Percentiles rank a stretch among this genome's conserved stretches.
These are phyloP conservation scores for Monosporascus sp. DNA, from an alignment of 2,329 filamentous ascomycete genomes.

Conservation along the genomic window DNA sequence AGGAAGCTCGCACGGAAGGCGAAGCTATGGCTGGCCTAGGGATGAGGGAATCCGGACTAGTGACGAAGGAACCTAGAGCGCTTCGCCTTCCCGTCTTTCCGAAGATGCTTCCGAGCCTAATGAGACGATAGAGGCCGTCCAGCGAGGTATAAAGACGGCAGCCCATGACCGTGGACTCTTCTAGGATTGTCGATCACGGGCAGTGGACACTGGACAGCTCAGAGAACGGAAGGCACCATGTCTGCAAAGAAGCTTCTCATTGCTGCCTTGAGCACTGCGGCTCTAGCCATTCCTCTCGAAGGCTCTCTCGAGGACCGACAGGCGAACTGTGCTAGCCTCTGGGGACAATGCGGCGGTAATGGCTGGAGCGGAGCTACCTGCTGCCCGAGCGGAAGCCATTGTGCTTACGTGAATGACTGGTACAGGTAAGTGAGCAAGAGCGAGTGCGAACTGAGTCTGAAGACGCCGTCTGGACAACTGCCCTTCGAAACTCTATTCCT, in stretches of 20 bases:
- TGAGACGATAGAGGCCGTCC: too few relatives aligned
- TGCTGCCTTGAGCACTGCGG: slow-evolving; percentile 30
- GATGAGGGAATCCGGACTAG: too few relatives aligned
- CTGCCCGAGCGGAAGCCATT: slow-evolving; percentile 35
- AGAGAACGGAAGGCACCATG: slow-evolving; percentile 14
- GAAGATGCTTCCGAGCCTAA: too few relatives aligned
- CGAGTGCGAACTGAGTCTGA: neutral
- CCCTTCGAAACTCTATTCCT: too few relatives aligned
- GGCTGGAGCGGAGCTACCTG: slow-evolving; percentile 39
- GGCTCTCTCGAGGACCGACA: slow-evolving; percentile 34
- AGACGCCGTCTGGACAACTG: neutral
- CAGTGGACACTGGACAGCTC: slow-evolving; percentile 6
- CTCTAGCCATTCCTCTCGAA: slow-evolving; percentile 34
- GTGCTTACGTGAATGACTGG: slow-evolving; percentile 20
- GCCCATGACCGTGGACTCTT: too few relatives aligned
- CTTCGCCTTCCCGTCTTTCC: too few relatives aligned
- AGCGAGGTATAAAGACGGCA: too few relatives aligned
- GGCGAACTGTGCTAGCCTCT: slow-evolving; percentile 25
- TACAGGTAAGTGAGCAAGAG: slow-evolving; percentile 13
- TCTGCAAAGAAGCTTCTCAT: slow-evolving; percentile 25
- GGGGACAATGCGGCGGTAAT: slow-evolving; percentile 41
- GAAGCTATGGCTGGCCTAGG: too few relatives aligned
- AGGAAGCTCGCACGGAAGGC: too few relatives aligned
- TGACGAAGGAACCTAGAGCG: too few relatives aligned
- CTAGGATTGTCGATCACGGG: neutral